phyloP scores from a whole-genome alignment of 2,329 filamentous ascomycete genomes.

The Neoarthrinium moseri region DNA sequence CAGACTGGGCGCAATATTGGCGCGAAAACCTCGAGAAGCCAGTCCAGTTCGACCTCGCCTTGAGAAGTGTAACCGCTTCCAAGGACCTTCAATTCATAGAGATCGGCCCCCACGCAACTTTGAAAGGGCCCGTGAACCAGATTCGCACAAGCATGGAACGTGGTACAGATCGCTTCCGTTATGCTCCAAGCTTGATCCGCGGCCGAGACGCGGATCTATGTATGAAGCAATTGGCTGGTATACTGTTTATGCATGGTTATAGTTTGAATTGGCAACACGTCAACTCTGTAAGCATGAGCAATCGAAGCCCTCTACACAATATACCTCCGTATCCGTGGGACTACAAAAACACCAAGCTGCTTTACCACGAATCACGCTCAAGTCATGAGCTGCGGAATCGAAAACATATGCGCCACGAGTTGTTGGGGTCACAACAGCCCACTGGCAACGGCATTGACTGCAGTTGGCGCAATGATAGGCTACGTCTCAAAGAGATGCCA shows the following conservation, averaged over 20 bases:
- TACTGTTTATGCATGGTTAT: neutral
- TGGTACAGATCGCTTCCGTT: neutral
- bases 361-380: conserved; percentile 36
- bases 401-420: conserved; percentile 33
- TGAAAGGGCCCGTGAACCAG: conserved; percentile 14
- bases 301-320: conserved; percentile 21
- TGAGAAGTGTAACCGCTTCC: conserved; percentile 16
- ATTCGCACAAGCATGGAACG: neutral
- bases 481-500: conserved; percentile 31
- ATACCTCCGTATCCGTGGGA: conserved; percentile 47
- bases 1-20: conserved; percentile 33
- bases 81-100: conserved; percentile 25
- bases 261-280: neutral
- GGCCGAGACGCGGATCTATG: neutral
- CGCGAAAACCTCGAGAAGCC: conserved; percentile 36
- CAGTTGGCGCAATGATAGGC: conserved; percentile 31
- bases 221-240: neutral
- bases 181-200: neutral
- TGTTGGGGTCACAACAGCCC: conserved; percentile 32
- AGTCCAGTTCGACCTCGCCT: conserved; percentile 39
- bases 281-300: neutral
- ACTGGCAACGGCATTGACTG: conserved; percentile 28
- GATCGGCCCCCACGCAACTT: conserved; percentile 26
- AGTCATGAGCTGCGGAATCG: conserved; percentile 32
- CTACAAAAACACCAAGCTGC: conserved; percentile 33